phyloP scores from a whole-genome alignment of 768 basidiomycete genomes.

The Amyloporia xantha region DNA sequence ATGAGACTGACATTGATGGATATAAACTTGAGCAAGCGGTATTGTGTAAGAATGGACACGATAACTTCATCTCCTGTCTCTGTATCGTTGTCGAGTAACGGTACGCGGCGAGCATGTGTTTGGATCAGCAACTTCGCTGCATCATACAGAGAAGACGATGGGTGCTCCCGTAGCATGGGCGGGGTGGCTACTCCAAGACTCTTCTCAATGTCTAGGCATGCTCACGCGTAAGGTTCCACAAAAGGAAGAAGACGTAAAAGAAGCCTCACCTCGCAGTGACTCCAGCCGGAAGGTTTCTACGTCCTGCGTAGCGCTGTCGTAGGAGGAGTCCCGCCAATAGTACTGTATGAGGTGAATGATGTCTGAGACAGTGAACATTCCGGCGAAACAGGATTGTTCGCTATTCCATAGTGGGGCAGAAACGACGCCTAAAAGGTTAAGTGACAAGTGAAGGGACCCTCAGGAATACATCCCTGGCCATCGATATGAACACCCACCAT shows the following conservation, averaged over 20 bases:
- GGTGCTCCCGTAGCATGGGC: constrained; percentile 84
- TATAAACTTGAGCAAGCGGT: constrained; percentile 96
- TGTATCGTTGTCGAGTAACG: constrained; percentile 87
- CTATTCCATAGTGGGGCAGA: constrained; percentile 99
- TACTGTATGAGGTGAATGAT: constrained; percentile 99
- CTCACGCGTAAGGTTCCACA: neutral
- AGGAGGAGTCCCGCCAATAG: constrained; percentile 82
- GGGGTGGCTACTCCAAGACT: constrained; percentile 88
- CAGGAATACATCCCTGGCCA: neutral
- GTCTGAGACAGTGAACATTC: constrained; percentile 99
- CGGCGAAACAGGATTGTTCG: constrained; percentile 85
- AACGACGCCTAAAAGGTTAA: constrained; percentile 69
- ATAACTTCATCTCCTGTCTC: constrained; percentile 95
- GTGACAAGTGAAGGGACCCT: neutral
- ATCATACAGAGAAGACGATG: constrained; percentile 80
- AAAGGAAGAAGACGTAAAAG: constrained; percentile 4
- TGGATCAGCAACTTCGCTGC: constrained; percentile 87
- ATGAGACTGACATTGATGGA: constrained; percentile 76
- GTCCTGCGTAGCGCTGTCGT: constrained; percentile 80
- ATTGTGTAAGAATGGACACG: constrained; percentile 93
- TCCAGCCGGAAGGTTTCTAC: constrained; percentile 91
- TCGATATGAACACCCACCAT: constrained; percentile 41
- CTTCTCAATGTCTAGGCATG: constrained; percentile 78
- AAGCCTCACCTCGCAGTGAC: constrained; percentile 69
- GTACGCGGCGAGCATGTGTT: constrained; percentile 91